Evolutionary conservation across 345 rosid genomes (phyloP).

Genomic region (Linum lewisii): DNA sequence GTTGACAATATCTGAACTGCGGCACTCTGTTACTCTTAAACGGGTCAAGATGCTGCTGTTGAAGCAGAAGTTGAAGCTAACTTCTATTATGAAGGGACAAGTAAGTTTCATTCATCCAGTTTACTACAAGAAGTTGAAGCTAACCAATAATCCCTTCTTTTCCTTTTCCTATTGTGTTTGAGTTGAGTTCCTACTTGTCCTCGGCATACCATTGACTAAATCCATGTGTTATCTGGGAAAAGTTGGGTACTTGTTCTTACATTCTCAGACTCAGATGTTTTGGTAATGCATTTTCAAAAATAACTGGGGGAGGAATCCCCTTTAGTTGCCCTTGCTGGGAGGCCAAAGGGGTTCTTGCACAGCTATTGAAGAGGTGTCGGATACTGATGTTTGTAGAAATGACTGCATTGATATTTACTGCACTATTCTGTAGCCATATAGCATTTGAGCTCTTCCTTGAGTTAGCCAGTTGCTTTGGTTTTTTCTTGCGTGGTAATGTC

Average conservation of each 20-base stretch:
- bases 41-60: constrained; percentile 61
- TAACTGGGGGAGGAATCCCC: background rate
- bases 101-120: constrained; percentile 36
- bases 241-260: background rate
- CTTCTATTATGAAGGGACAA: constrained; percentile 76
- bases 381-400: background rate
- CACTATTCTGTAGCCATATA: background rate
- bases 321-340: background rate
- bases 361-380: background rate
- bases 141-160: background rate
- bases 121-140: background rate
- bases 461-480: background rate
- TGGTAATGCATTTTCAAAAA: background rate
- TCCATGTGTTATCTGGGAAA: background rate
- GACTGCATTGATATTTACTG: background rate
- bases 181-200: background rate
- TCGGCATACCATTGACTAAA: background rate
- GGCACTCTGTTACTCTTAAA: constrained; percentile 70
- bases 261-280: background rate
- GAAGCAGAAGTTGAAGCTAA: constrained; percentile 70
- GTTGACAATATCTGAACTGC: constrained; percentile 65
- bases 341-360: background rate
- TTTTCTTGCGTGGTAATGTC: constrained; percentile 8
- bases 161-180: background rate
- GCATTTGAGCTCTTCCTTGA: background rate